Evolutionary conservation across 169 alveolate species (phyloP).

Genomic region (Plasmodium inui): DNA sequence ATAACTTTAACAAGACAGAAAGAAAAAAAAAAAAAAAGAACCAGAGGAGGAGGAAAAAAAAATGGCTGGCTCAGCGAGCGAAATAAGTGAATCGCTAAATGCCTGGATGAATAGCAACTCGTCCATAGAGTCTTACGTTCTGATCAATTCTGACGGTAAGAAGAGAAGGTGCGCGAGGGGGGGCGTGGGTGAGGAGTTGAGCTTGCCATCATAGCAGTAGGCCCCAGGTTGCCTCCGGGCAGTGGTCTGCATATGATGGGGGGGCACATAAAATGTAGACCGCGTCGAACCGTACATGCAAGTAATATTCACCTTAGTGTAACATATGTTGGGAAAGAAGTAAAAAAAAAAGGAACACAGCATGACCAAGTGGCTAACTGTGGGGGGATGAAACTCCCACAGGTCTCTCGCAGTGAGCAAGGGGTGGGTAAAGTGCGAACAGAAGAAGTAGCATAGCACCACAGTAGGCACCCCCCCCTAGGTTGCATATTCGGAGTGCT

Average conservation of each 20-base stretch:
- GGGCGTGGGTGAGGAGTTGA: not conserved
- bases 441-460: not conserved
- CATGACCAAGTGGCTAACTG: not conserved
- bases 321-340: not conserved
- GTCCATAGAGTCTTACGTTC: conserved; percentile 46
- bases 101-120: conserved; percentile 65
- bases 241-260: not conserved
- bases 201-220: not conserved
- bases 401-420: not conserved
- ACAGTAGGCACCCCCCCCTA: not conserved
- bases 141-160: conserved; percentile 62
- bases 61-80: conserved; percentile 72
- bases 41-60: not conserved
- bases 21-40: not conserved
- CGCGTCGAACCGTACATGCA: not conserved
- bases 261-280: not conserved
- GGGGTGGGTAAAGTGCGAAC: not conserved
- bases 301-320: not conserved
- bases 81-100: conserved; percentile 69
- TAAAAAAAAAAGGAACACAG: not conserved
- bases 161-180: not conserved
- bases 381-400: not conserved
- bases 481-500: not conserved
- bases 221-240: not conserved
- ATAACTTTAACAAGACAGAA: conserved; percentile 1